These are phyloP conservation scores for Sphenostylis stenocarpa DNA, from an alignment of 306 rosid genomes.

Conservation along the genomic window DNA sequence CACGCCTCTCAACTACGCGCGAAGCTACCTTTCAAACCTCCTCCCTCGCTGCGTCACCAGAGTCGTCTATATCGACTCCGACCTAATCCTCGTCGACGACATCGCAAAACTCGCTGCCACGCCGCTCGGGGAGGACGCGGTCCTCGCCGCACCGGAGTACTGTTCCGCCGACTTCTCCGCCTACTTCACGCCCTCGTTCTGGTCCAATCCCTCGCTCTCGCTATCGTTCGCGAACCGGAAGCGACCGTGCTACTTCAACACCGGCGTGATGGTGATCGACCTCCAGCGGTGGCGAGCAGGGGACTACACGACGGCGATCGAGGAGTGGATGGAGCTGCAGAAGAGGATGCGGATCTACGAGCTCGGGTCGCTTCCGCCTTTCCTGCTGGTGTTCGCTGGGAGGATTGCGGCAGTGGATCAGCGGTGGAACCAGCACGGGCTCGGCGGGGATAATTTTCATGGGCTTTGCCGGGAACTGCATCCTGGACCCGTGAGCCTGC, in stretches of 20 bases:
- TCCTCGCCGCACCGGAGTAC: conserved; percentile 92
- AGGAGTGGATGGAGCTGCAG: conserved; percentile 97
- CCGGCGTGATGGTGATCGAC: conserved; percentile 95
- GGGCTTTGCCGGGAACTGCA: conserved; percentile 81
- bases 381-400: conserved; percentile 79
- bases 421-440: conserved; percentile 95
- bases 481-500: conserved; percentile 81
- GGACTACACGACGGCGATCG: conserved; percentile 61
- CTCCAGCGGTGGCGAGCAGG: conserved; percentile 74
- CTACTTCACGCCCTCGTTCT: conserved; percentile 79
- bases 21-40: conserved; percentile 63
- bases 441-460: conserved; percentile 79
- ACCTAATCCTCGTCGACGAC: conserved; percentile 84
- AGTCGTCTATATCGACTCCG: conserved; percentile 90
- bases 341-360: conserved; percentile 93
- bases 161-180: conserved; percentile 79
- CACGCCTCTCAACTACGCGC: conserved; percentile 84
- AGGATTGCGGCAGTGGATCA: conserved; percentile 75
- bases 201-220: conserved; percentile 80
- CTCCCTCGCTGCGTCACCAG: conserved; percentile 55
- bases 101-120: conserved; percentile 72
- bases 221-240: conserved; percentile 55
- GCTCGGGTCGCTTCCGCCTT: conserved; percentile 89
- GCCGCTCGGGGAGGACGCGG: conserved; percentile 40
- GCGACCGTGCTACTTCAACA: conserved; percentile 78